phyloP scores from a whole-genome alignment of 495 filamentous ascomycete species.

The Neurospora sp. region DNA sequence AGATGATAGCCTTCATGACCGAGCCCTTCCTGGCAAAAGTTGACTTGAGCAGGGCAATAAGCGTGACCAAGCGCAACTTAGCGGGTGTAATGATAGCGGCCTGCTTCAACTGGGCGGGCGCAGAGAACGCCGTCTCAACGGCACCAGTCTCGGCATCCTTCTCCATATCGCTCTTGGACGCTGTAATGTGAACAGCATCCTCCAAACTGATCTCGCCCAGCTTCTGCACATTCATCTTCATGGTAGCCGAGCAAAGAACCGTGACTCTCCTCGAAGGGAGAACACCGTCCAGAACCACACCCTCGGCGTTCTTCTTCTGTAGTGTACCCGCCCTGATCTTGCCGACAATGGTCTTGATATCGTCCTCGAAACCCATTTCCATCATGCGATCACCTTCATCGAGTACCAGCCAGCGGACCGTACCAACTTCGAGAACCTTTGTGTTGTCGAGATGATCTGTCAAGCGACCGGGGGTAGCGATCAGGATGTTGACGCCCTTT shows the following conservation, averaged over 20 bases:
- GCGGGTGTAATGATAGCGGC: conserved; percentile 76
- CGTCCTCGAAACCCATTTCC: conserved; percentile 94
- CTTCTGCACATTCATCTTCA: conserved; percentile 92
- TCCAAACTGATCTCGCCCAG: conserved; percentile 90
- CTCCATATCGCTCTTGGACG: conserved; percentile 43
- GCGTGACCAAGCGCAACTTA: conserved; percentile 79
- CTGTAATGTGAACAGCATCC: conserved; percentile 79
- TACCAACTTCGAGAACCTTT: conserved; percentile 74
- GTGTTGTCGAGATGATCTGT: conserved; percentile 89
- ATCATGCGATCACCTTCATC: conserved; percentile 95
- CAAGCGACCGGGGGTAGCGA: conserved; percentile 86
- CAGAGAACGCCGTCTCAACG: conserved; percentile 57
- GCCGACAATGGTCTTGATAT: conserved; percentile 65
- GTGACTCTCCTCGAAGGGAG: conserved; percentile 73
- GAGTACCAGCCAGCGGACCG: conserved; percentile 83
- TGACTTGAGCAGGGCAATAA: conserved; percentile 72
- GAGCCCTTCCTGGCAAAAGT: conserved; percentile 79
- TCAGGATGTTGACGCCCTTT: conserved; percentile 89
- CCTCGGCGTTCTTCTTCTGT: conserved; percentile 27
- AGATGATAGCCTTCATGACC: conserved; percentile 90
- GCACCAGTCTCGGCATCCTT: conserved; percentile 30
- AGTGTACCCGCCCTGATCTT: conserved; percentile 52
- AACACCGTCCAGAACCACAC: conserved; percentile 33
- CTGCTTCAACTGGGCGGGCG: conserved; percentile 88
- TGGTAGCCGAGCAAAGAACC: conserved; percentile 88